A percentile compares a stretch with the other conserved stretches of the same genome.
Evolutionary conservation across 116 monocot genomes (phyloP).

Genomic region (Papilionanthe hybrid): DNA sequence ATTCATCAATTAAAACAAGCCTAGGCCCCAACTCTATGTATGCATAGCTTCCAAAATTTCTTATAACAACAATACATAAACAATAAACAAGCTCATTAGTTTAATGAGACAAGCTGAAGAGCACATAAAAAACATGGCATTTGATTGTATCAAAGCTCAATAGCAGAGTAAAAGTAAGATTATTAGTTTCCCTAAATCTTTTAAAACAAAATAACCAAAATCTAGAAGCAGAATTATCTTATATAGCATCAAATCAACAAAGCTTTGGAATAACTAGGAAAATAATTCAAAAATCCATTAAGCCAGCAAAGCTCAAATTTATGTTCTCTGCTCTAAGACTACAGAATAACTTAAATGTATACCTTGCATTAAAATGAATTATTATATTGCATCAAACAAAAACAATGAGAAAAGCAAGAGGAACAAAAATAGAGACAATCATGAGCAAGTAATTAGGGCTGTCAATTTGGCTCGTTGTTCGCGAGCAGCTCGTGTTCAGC

Average conservation of each 20-base stretch:
- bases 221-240: background rate
- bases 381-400: no score
- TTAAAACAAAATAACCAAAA: no score
- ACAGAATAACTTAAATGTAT: no score
- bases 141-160: background rate
- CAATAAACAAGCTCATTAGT: background rate
- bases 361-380: no score
- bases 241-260: background rate
- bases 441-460: no score
- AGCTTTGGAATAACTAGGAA: background rate
- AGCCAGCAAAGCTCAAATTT: background rate
- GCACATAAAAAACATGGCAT: background rate
- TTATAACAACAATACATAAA: background rate
- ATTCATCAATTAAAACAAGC: background rate
- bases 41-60: background rate
- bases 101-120: background rate
- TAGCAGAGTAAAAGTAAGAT: background rate
- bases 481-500: no score
- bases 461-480: no score
- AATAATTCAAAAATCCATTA: background rate
- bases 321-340: no score
- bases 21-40: background rate
- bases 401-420: no score
- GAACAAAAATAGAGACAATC: no score
- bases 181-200: no score